A percentile compares a stretch with the other conserved stretches of the same genome.
Evolutionary conservation across 2,329 filamentous ascomycete genomes (phyloP).

Genomic region (Diaporthe nobilis): DNA sequence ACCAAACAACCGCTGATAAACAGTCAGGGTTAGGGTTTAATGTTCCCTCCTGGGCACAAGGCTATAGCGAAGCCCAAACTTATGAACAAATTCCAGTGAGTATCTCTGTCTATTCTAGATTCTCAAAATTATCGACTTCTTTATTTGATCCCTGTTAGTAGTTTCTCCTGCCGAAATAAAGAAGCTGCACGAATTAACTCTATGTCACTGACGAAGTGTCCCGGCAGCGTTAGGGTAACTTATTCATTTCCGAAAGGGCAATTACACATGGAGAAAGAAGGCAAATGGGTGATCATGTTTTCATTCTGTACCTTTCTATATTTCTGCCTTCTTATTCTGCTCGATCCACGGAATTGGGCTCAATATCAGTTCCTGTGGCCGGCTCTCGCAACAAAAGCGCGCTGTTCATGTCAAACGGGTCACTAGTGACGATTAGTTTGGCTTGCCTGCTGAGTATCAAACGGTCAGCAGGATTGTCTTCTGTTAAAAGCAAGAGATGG

Average conservation of each 20-base stretch:
- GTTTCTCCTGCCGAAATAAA: background rate
- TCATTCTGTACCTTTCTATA: background rate
- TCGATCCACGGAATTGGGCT: background rate
- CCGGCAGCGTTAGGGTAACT: background rate
- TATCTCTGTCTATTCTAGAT: background rate
- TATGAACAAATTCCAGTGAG: background rate
- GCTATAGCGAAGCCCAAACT: background rate
- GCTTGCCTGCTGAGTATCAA: constrained; percentile 19
- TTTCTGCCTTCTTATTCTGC: background rate
- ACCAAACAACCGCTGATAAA: no score
- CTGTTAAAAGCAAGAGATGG: background rate
- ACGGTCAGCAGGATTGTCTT: constrained; percentile 8
- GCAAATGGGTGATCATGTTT: no score
- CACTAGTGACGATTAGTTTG: background rate
- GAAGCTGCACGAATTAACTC: background rate
- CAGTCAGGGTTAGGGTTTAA: background rate
- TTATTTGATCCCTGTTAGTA: background rate
- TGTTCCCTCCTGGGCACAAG: background rate
- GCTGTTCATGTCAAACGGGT: constrained; percentile 16
- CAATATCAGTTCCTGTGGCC: background rate
- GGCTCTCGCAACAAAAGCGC: background rate
- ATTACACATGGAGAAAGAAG: background rate
- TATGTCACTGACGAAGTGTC: background rate
- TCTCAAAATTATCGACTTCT: background rate
- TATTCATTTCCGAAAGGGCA: background rate